phyloP scores from a whole-genome alignment of 2,329 filamentous ascomycete genomes.

The Rosellinia necatrix region DNA sequence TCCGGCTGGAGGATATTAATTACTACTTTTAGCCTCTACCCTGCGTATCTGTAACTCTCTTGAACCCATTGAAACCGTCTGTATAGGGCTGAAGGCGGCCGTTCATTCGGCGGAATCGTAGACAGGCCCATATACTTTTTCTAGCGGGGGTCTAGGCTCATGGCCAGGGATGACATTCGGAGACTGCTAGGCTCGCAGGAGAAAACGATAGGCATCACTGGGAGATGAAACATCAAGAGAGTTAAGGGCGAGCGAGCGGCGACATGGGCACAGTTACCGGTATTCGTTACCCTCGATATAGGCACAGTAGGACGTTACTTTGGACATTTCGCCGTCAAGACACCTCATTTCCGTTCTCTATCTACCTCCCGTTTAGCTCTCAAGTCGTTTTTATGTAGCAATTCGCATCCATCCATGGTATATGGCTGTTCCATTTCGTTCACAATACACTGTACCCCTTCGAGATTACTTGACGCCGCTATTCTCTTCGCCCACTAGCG shows the following conservation, averaged over 20 bases:
- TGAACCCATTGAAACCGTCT: no score
- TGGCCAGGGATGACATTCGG: background rate
- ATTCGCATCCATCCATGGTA: conserved; percentile 11
- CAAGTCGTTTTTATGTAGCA: background rate
- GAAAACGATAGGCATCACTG: no score
- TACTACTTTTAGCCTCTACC: no score
- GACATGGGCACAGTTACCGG: background rate
- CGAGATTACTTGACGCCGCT: conserved; percentile 1
- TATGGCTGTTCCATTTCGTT: conserved; percentile 4
- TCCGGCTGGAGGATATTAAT: background rate
- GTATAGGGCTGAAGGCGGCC: background rate
- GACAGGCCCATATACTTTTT: background rate
- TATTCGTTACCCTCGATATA: background rate
- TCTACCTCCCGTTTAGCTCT: background rate
- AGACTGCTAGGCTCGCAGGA: no score
- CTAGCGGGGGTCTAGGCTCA: background rate
- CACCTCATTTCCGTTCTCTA: background rate
- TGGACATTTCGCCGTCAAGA: background rate
- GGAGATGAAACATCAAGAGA: no score
- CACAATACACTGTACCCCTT: conserved; percentile 2
- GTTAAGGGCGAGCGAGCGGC: no score
- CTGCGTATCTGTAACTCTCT: no score
- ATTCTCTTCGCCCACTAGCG: background rate
- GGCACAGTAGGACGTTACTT: background rate
- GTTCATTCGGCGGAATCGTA: background rate